Base-by-base conservation (phyloP, 305 asterid species). In the Striga hermonthica region DNA sequence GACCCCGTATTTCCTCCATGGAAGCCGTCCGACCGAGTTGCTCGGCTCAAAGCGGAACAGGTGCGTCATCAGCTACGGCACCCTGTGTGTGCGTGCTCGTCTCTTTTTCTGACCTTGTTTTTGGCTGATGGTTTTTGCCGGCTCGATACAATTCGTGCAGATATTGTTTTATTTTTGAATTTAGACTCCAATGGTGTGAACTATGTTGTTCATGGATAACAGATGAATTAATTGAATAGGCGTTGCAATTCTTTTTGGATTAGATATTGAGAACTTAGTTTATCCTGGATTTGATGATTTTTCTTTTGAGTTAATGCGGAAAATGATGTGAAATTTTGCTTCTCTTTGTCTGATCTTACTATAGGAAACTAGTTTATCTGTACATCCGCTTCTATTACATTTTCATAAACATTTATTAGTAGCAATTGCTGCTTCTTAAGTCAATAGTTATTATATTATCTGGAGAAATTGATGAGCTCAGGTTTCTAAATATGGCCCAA, bases 1-100 rank as follows among this genome's bases (percentile, higher is more conserved):
- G 89, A 86, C 56, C 76, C 84, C 2, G 80, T 83, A 39, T 73
- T 74, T 54, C 91, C 95, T 7, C 76, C 68, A 9, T 89, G 97
- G 97, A 83, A 82, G 70, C 95, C 97, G n/a, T 89, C 97, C 37
- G 93, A 89, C 56, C 97, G 97, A 35, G 82, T 85, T 74, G 57
- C 81, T 73, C 76, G 79, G 7, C 84, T 89, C 66, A 77, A 78
- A 74, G 83, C 88, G n/a, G 95, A 87, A 62, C 97, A 89, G 95
- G 97, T 88, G 37, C 56, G 57, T 70, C 38, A 16, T 48, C 59
- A 6, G 53, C 48, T 55, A n/a, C 14, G 14, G 36, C 56, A 11
- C 16, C 16, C 35, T 40, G 31, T 22, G 31, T 22, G 31, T 22
- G 31, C 31, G 31, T 22, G 31, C 31, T 22, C 31, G 31, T 22